Percentiles rank a stretch among this genome's conserved stretches.
Conservation (phyloP, 2,329 filamentous ascomycete genomes). For the Immersiporthe knoxdaviesiana region DNA sequence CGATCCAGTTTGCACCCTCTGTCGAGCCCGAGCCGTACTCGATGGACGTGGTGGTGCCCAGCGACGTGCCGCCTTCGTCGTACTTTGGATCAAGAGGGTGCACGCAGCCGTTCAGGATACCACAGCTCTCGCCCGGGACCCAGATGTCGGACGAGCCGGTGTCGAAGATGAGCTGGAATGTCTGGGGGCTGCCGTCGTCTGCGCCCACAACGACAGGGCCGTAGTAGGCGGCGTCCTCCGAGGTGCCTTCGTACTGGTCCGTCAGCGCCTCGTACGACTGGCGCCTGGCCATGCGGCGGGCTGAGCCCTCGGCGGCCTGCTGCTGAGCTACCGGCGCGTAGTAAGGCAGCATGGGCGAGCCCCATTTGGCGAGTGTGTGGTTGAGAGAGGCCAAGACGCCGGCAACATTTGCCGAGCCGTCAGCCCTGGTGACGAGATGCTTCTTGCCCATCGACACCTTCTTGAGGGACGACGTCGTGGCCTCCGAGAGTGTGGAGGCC, state of each 20-base stretch:
- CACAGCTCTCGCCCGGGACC: slow-evolving; percentile 15
- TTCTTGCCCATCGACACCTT: slow-evolving; percentile 20
- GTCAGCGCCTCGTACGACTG: slow-evolving; percentile 14
- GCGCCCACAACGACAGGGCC: slow-evolving; percentile 16
- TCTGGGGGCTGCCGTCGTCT: slow-evolving; percentile 16
- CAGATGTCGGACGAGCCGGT: slow-evolving; percentile 19
- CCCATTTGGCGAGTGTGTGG: slow-evolving; percentile 15
- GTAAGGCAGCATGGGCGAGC: slow-evolving; percentile 12
- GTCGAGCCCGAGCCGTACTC: slow-evolving; percentile 22
- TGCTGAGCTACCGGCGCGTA: slow-evolving; percentile 19
- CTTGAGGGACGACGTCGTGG: background rate
- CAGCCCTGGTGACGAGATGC: slow-evolving; percentile 13
- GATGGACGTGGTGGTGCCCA: slow-evolving; percentile 17
- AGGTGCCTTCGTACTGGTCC: slow-evolving; percentile 18
- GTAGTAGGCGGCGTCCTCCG: slow-evolving; percentile 19
- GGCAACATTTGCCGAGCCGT: slow-evolving; percentile 14
- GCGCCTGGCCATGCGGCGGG: slow-evolving; percentile 14
- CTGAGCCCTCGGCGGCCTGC: slow-evolving; percentile 12
- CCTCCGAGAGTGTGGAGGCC: background rate
- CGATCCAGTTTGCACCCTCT: slow-evolving; percentile 17
- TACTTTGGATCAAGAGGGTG: slow-evolving; percentile 13
- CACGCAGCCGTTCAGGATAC: slow-evolving; percentile 3
- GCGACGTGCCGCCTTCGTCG: slow-evolving; percentile 13
- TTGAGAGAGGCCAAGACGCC: slow-evolving; percentile 18
- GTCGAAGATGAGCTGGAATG: slow-evolving; percentile 21